These are phyloP conservation scores for Paecilomyces niveus DNA, from an alignment of 2,329 filamentous ascomycete genomes.

Conservation along the genomic window DNA sequence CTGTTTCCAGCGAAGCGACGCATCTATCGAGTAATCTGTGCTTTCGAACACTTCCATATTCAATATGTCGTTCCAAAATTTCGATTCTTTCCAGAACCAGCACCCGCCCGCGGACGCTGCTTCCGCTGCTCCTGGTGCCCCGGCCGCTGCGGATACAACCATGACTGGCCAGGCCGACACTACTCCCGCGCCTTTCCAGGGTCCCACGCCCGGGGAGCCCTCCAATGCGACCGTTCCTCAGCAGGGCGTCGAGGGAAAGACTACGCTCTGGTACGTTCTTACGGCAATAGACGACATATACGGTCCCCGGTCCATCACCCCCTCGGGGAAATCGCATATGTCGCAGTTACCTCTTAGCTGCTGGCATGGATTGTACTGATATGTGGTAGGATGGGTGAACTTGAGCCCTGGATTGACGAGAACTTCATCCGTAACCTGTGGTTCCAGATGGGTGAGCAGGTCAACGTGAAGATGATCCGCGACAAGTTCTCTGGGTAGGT, in stretches of 20 bases:
- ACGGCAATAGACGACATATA: too few species aligned
- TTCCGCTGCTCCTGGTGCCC: constrained; percentile 38
- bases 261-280: constrained; percentile 46
- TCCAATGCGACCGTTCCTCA: constrained; percentile 38
- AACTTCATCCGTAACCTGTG: constrained; percentile 96
- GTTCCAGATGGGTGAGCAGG: constrained; percentile 85
- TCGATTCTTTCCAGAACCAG: constrained; percentile 57
- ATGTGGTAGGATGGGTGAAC: constrained; percentile 82
- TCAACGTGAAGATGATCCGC: constrained; percentile 99
- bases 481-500: constrained; percentile 96
- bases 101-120: constrained; percentile 49
- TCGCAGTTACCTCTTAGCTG: constrained; percentile 4
- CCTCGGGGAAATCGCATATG: not conserved
- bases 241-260: constrained; percentile 48
- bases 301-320: too few species aligned
- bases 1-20: not conserved
- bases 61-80: constrained; percentile 61
- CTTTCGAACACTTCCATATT: constrained; percentile 11
- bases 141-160: constrained; percentile 45
- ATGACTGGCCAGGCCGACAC: constrained; percentile 54
- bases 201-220: constrained; percentile 38
- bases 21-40: constrained; percentile 5
- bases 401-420: constrained; percentile 99
- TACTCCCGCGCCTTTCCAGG: constrained; percentile 44
- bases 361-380: constrained; percentile 2